These are phyloP conservation scores for Kentomonas sorsogonicus DNA, from an alignment of 208 protist genomes.

Conservation along the genomic window DNA sequence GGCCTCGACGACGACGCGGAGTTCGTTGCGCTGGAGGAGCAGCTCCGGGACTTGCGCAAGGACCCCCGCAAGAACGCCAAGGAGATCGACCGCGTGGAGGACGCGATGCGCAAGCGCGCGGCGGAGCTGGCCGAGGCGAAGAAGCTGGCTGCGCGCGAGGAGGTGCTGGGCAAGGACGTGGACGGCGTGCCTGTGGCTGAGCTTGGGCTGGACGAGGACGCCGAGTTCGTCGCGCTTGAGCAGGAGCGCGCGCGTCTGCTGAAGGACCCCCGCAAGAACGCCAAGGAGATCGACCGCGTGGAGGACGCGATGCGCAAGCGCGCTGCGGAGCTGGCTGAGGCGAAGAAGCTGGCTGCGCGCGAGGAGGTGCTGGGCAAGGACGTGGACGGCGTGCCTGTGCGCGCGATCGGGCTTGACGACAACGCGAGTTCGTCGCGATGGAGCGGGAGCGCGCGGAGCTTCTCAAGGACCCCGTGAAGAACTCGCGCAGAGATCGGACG, in stretches of 20 bases:
- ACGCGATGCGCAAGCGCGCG: slow-evolving; percentile 20
- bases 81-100: slow-evolving; percentile 15
- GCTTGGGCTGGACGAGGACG: slow-evolving; percentile 16
- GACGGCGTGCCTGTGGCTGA: slow-evolving; percentile 14
- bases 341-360: slow-evolving; percentile 27
- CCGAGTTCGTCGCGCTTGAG: slow-evolving; percentile 20
- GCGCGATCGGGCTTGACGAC: slow-evolving; percentile 44
- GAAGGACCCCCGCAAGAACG: slow-evolving; percentile 13
- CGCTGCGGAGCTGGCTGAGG: slow-evolving; percentile 49
- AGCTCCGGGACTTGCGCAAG: slow-evolving; percentile 17
- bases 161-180: slow-evolving; percentile 15
- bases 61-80: slow-evolving; percentile 20
- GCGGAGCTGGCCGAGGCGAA: slow-evolving; percentile 20
- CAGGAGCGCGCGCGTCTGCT: slow-evolving; percentile 12
- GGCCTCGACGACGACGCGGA: slow-evolving; percentile 22
- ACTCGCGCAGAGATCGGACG: neutral
- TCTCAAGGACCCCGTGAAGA: slow-evolving; percentile 22
- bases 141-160: slow-evolving; percentile 10
- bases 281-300: slow-evolving; percentile 12
- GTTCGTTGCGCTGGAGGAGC: slow-evolving; percentile 10
- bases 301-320: slow-evolving; percentile 48
- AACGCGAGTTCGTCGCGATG: slow-evolving; percentile 35
- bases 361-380: slow-evolving; percentile 33
- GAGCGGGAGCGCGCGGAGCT: slow-evolving; percentile 67
- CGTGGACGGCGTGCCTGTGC: slow-evolving; percentile 36